Conservation (phyloP, 1,284 basidiomycete species). For the Tetrapyrgos nigripes region DNA sequence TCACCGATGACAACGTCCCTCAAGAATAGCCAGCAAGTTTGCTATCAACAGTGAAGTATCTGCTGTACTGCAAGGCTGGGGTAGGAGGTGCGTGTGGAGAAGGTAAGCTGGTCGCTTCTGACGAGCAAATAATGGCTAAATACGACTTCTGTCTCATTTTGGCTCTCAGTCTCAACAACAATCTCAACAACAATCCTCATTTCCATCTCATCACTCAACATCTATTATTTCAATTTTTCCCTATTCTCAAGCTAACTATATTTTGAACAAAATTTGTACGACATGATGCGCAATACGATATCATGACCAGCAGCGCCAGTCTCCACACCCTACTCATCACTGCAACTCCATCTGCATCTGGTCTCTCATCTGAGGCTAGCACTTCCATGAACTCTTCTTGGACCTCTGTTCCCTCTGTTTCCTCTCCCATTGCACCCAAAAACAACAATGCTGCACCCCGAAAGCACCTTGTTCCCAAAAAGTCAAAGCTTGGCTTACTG, state of each 20-base stretch:
- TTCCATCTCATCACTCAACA: conserved; percentile 3
- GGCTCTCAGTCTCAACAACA: conserved; percentile 7
- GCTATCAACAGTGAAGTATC: conserved; percentile 6
- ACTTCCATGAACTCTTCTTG: conserved; percentile 42
- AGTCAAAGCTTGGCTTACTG: conserved; percentile 69
- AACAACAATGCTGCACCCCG: conserved; percentile 38
- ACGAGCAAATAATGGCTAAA: conserved; percentile 11
- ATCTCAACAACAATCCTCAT: background rate
- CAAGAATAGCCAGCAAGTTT: conserved; percentile 14
- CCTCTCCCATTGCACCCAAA: conserved; percentile 30
- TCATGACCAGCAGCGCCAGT: conserved; percentile 35
- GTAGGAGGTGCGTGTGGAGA: conserved; percentile 15
- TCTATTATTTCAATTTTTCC: conserved; percentile 3
- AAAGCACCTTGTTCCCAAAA: conserved; percentile 75
- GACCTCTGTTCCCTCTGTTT: conserved; percentile 28
- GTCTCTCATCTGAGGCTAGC: conserved; percentile 43
- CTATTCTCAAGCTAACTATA: conserved; percentile 6
- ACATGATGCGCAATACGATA: conserved; percentile 39
- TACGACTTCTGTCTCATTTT: conserved; percentile 1
- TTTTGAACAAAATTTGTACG: conserved; percentile 19
- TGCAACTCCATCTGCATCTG: conserved; percentile 64
- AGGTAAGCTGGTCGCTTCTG: background rate
- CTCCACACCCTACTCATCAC: conserved; percentile 53
- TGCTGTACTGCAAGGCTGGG: conserved; percentile 15
- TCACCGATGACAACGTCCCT: conserved; percentile 5